Percentiles rank a stretch among this genome's conserved stretches.
Conservation (phyloP, 495 filamentous ascomycete genomes). For the Aspergillus conjunctus region DNA sequence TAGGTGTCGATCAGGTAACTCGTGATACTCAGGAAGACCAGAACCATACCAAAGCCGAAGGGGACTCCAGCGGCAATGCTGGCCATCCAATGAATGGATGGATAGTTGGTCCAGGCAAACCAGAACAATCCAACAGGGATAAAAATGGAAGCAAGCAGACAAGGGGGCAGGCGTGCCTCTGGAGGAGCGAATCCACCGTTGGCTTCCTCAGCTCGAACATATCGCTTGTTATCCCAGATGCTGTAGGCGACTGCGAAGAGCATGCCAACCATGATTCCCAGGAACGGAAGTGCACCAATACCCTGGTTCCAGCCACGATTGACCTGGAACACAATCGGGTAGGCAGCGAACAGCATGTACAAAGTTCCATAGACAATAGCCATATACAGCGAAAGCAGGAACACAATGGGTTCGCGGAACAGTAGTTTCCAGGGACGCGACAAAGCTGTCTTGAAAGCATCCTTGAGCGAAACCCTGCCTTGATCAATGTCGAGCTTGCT, state of each 20-base stretch:
- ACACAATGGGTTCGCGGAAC: slow-evolving; percentile 60
- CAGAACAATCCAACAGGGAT: slow-evolving; percentile 59
- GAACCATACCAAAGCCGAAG: slow-evolving; percentile 75
- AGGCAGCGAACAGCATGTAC: slow-evolving; percentile 83
- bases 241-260: slow-evolving; percentile 56
- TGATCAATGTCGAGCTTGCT: slow-evolving; percentile 51
- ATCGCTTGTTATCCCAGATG: slow-evolving; percentile 54
- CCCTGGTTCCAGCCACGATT: slow-evolving; percentile 75
- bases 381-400: slow-evolving; percentile 70
- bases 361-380: slow-evolving; percentile 74
- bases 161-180: slow-evolving; percentile 51
- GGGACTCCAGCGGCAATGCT: slow-evolving; percentile 65
- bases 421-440: slow-evolving; percentile 54
- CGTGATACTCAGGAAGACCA: slow-evolving; percentile 75
- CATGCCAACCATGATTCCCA: slow-evolving; percentile 85
- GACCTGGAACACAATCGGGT: slow-evolving; percentile 75
- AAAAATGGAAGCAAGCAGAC: slow-evolving; percentile 43
- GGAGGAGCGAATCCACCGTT: slow-evolving; percentile 48
- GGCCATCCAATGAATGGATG: slow-evolving; percentile 68
- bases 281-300: slow-evolving; percentile 73
- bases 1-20: slow-evolving; percentile 83
- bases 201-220: slow-evolving; percentile 37
- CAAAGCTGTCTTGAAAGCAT: slow-evolving; percentile 48
- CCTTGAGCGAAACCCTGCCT: slow-evolving; percentile 37
- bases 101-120: slow-evolving; percentile 72